Base-by-base conservation (phyloP, 129 eudicot species). In the Centella asiatica region DNA sequence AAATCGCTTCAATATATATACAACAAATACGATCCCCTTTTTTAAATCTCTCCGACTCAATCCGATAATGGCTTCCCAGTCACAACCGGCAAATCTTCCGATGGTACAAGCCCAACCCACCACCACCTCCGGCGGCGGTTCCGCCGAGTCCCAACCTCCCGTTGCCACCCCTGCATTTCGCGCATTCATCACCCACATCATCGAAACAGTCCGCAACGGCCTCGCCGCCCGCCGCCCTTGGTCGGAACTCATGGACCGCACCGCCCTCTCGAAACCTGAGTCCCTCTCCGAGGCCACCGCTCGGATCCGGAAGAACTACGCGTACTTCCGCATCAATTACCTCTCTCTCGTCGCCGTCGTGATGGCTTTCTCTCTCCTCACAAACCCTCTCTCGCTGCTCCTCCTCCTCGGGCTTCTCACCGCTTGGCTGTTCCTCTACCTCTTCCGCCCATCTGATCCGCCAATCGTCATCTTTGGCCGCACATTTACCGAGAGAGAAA, bases 261-360 rank as follows among this genome's bases (percentile, higher is more conserved):
- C 85, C 67, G 89, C 85, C 45, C 72, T 83, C 80, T 69, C 89
- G 23, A 78, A 83, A 60, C 89, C 89, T 6, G 85, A 79, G 3
- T 75, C 89, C 23, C 1, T 83, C 27, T 64, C 89, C 55, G 89
- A 83, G 0, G 82, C 85, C 44, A 72, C 82, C 58, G 10, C 48
- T 51, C 89, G 89, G 6, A 58, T 83, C 66, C 82, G 89, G 29
- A 78, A 76, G 32, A 83, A 83, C 65, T 78, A 65, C 65, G 15
- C 71, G 67, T 83, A 83, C 55, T 83, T 83, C 57, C 82, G 85
- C 42, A 51, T 66, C 56, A 83, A 83, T 42, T 83, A 83, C 80
- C 74, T 83, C 56, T 4, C 72, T 27, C 1, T 72, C 20, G 20
- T 83, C 55, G 45, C 82, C 69, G 57, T 52, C 27, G 68, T 79